phyloP scores from a whole-genome alignment of 75 land plant species.

The Sequoiadendron giganteum region DNA sequence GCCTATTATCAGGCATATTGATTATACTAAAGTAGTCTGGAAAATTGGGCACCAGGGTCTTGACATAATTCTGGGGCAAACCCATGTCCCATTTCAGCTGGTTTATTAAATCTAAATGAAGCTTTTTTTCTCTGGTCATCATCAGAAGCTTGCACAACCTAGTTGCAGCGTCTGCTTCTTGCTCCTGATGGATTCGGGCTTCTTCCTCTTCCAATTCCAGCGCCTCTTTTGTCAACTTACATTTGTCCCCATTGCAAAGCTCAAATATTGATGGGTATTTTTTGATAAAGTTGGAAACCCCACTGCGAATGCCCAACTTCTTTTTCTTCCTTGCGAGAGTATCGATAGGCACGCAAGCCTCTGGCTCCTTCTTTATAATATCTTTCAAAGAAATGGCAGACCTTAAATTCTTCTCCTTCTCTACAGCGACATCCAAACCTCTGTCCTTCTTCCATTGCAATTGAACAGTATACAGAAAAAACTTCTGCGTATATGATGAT shows the following conservation, averaged over 20 bases:
- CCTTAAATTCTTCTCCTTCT: slow-evolving; percentile 46
- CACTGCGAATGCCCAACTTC: slow-evolving; percentile 29
- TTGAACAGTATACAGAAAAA: slow-evolving; percentile 21
- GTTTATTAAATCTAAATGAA: slow-evolving; percentile 39
- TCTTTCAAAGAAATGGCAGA: slow-evolving; percentile 47
- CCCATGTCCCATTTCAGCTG: slow-evolving; percentile 56
- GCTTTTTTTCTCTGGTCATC: slow-evolving; percentile 33
- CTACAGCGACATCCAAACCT: slow-evolving; percentile 68
- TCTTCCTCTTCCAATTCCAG: slow-evolving; percentile 52
- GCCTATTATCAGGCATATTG: slow-evolving; percentile 11
- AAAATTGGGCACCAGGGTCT: slow-evolving; percentile 46
- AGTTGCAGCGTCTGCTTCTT: slow-evolving; percentile 31
- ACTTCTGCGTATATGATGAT: neutral
- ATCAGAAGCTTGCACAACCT: slow-evolving; percentile 64
- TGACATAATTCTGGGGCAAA: slow-evolving; percentile 50
- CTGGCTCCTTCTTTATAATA: slow-evolving; percentile 43
- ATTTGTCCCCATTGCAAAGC: slow-evolving; percentile 28
- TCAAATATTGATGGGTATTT: slow-evolving; percentile 46
- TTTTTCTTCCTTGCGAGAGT: slow-evolving; percentile 14
- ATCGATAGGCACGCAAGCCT: slow-evolving; percentile 38
- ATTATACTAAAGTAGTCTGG: slow-evolving; percentile 62
- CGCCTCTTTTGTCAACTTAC: slow-evolving; percentile 41
- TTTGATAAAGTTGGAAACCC: slow-evolving; percentile 48
- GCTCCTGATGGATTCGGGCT: slow-evolving; percentile 20
- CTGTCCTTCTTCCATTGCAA: slow-evolving; percentile 51